Conservation (phyloP, 2,329 filamentous ascomycete genomes). For the Fusarium anthophilum region DNA sequence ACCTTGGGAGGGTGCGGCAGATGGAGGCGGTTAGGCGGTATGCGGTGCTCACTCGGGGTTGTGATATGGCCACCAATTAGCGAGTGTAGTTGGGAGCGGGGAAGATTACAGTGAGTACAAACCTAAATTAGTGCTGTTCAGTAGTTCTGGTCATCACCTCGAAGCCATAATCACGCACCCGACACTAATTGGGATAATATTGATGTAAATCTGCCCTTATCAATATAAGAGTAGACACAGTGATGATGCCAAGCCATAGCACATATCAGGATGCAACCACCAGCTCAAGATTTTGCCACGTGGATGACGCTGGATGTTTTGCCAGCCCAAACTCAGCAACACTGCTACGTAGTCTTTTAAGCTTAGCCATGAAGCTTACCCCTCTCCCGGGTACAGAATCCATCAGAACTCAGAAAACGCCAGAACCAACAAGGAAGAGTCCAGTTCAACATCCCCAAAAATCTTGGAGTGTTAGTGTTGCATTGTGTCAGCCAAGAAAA, state of each 20-base stretch:
- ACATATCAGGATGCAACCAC: not conserved
- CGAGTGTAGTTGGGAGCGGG: not conserved
- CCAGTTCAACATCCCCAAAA: not conserved
- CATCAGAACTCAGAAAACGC: not conserved
- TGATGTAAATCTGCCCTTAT: not conserved
- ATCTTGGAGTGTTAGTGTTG: not conserved
- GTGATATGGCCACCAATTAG: not conserved
- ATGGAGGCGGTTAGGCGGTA: not conserved
- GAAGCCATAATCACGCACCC: not conserved
- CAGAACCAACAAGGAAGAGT: not conserved
- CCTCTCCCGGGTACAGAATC: not conserved
- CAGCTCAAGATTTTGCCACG: conserved; percentile 21
- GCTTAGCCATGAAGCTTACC: conserved; percentile 30
- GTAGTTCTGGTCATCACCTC: not conserved
- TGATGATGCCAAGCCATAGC: not conserved
- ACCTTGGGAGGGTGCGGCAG: not conserved
- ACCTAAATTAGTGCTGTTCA: not conserved
- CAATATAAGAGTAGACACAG: no score
- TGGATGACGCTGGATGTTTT: conserved; percentile 11
- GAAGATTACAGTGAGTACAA: not conserved
- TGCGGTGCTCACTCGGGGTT: not conserved
- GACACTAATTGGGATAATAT: not conserved
- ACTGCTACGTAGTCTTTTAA: conserved; percentile 12
- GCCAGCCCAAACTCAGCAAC: conserved; percentile 11
- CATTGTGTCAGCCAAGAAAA: conserved; percentile 20